These are phyloP conservation scores for Taphrina confusa DNA, from an alignment of 1,139 yeast genomes.

Conservation along the genomic window DNA sequence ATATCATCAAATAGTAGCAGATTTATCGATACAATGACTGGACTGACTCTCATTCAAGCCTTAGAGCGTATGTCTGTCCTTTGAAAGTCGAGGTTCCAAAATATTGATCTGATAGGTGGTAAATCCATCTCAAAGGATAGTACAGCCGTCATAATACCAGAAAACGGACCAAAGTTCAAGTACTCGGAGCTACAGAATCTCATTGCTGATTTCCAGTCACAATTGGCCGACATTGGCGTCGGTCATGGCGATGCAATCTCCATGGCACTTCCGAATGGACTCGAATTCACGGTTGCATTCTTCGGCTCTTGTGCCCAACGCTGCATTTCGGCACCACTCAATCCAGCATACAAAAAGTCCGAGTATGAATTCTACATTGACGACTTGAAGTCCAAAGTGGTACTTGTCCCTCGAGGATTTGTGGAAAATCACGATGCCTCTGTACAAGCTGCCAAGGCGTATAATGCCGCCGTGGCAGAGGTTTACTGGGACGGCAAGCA, in stretches of 20 bases:
- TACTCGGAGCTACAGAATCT: conserved; percentile 29
- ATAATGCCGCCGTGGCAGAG: conserved; percentile 55
- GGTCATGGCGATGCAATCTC: conserved; percentile 50
- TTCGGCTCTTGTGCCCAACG: conserved; percentile 58
- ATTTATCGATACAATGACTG: too few relatives aligned
- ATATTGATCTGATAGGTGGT: conserved; percentile 16
- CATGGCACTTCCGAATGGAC: conserved; percentile 59
- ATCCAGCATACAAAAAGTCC: conserved; percentile 58
- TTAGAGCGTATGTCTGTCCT: conserved; percentile 15
- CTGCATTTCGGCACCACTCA: conserved; percentile 64
- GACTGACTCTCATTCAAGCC: conserved; percentile 13
- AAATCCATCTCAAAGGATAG: conserved; percentile 13
- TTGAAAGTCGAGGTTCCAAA: neutral
- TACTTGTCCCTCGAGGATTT: conserved; percentile 58
- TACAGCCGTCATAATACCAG: conserved; percentile 24
- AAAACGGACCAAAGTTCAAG: conserved; percentile 26
- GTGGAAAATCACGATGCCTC: conserved; percentile 47
- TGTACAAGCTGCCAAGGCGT: conserved; percentile 54
- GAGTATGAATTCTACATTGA: conserved; percentile 65
- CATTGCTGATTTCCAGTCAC: conserved; percentile 30
- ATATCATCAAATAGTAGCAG: too few relatives aligned
- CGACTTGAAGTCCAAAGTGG: conserved; percentile 58
- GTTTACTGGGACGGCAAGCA: conserved; percentile 51
- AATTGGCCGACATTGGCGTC: conserved; percentile 33
- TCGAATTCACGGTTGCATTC: conserved; percentile 60